A percentile compares a stretch with the other conserved stretches of the same genome.
phyloP scores from a whole-genome alignment of 1,284 basidiomycete genomes.

The Ustilago sp. region DNA sequence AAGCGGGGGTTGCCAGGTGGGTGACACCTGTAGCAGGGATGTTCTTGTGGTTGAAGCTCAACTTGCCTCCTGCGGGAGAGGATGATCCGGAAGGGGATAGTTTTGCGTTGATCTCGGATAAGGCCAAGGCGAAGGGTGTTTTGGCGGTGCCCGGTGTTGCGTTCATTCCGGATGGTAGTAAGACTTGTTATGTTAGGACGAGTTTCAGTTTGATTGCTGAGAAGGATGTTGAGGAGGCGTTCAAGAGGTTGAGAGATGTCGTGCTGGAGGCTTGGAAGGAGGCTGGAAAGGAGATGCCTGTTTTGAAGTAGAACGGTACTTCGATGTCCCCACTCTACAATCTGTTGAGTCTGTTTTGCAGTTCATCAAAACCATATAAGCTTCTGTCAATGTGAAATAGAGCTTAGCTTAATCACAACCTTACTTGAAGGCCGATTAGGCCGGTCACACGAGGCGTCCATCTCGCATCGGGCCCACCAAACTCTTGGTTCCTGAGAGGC shows the following conservation, averaged over 20 bases:
- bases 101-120: slow-evolving; percentile 79
- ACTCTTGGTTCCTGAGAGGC: not conserved
- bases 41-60: slow-evolving; percentile 69
- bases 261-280: slow-evolving; percentile 63
- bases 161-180: slow-evolving; percentile 62
- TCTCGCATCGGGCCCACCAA: not conserved
- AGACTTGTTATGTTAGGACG: slow-evolving; percentile 61
- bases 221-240: slow-evolving; percentile 60
- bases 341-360: too few relatives aligned
- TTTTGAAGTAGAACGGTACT: not conserved
- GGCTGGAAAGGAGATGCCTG: slow-evolving; percentile 37
- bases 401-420: not conserved
- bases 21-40: slow-evolving; percentile 82
- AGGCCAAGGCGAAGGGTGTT: slow-evolving; percentile 83
- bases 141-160: slow-evolving; percentile 83
- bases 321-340: not conserved
- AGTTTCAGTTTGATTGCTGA: slow-evolving; percentile 63
- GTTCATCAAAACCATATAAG: not conserved
- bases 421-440: not conserved
- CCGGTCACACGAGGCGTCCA: not conserved
- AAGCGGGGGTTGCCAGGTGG: slow-evolving; percentile 73
- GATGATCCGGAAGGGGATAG: slow-evolving; percentile 75
- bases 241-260: slow-evolving; percentile 54
- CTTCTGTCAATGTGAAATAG: not conserved
- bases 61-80: slow-evolving; percentile 52